A percentile compares a stretch with the other conserved stretches of the same genome.
These are phyloP conservation scores for Rhododendron griersonianum DNA, from an alignment of 148 eudicot species.

Conservation along the genomic window DNA sequence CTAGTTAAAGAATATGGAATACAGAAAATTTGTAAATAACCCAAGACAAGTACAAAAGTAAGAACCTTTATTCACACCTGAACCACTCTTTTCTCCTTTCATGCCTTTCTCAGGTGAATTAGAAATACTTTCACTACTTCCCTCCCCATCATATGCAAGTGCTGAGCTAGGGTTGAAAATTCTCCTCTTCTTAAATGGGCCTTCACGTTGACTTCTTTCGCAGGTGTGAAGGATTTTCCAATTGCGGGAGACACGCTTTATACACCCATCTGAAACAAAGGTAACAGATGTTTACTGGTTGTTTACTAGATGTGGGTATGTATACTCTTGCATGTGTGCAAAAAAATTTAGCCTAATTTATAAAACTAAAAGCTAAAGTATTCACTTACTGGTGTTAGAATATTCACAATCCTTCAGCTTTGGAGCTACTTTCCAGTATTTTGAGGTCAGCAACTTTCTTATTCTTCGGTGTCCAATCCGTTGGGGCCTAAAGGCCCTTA, in stretches of 20 bases:
- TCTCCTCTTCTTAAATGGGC: slow-evolving; percentile 76
- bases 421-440: slow-evolving; percentile 77
- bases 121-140: slow-evolving; percentile 76
- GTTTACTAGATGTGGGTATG: neutral
- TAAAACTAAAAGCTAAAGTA: slow-evolving; percentile 11
- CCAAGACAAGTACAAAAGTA: slow-evolving; percentile 7
- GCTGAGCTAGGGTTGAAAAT: slow-evolving; percentile 42
- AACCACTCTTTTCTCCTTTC: slow-evolving; percentile 34
- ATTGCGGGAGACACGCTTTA: slow-evolving; percentile 35
- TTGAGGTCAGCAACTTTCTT: slow-evolving; percentile 66
- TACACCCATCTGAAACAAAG: slow-evolving; percentile 41
- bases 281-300: neutral
- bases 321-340: neutral
- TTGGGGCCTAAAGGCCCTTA: slow-evolving; percentile 48
- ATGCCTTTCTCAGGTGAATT: slow-evolving; percentile 58
- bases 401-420: slow-evolving; percentile 57
- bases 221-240: slow-evolving; percentile 48
- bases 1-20: neutral
- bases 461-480: slow-evolving; percentile 44
- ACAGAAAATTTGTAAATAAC: neutral
- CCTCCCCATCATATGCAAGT: slow-evolving; percentile 55
- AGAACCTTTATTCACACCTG: slow-evolving; percentile 51
- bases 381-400: slow-evolving; percentile 46
- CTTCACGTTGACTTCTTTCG: slow-evolving; percentile 51
- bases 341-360: neutral